Percentiles rank a stretch among this genome's conserved stretches.
phyloP scores from a whole-genome alignment of 768 basidiomycete genomes.

The Tremella mesenterica region DNA sequence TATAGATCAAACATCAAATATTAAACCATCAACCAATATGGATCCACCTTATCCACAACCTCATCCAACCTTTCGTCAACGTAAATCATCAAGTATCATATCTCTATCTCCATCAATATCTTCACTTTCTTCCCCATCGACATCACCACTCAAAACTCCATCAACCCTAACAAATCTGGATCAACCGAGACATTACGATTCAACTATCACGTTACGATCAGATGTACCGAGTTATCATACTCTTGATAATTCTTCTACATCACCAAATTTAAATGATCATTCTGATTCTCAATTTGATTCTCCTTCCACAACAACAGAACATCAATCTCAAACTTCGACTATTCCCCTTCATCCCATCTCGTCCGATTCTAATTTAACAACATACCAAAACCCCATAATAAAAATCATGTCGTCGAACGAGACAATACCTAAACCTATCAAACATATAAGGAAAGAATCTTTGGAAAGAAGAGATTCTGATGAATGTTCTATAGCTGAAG shows the following conservation, averaged over 20 bases:
- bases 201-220: neutral
- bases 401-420: no score
- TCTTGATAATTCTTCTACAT: neutral
- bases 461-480: conserved; percentile 1
- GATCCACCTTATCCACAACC: neutral
- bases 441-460: neutral
- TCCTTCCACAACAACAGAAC: neutral
- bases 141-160: neutral
- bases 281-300: neutral
- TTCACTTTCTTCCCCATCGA: neutral
- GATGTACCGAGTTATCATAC: neutral
- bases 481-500: conserved; percentile 15
- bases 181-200: no score
- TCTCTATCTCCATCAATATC: conserved; percentile 1
- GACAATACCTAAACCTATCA: neutral
- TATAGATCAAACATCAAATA: neutral
- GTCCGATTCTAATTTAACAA: neutral
- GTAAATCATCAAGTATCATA: conserved; percentile 1
- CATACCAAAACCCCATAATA: no score
- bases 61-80: conserved; percentile 1
- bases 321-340: neutral
- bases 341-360: neutral
- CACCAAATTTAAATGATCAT: neutral
- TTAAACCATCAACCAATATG: neutral
- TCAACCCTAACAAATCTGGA: no score